phyloP scores from a whole-genome alignment of 257 asterid species.

The Leonotis leonurus region DNA sequence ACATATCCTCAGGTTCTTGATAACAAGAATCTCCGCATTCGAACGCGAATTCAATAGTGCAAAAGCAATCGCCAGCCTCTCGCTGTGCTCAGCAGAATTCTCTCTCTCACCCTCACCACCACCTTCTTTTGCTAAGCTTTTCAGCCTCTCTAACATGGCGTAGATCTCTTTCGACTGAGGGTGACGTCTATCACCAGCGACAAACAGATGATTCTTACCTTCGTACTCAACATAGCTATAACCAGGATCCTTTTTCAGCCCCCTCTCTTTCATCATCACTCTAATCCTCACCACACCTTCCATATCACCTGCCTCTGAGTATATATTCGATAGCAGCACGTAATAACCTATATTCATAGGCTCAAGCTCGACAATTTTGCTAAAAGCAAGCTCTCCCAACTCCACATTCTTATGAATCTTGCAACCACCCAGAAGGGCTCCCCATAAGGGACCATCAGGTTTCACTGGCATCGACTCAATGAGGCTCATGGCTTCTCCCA shows the following conservation, averaged over 20 bases:
- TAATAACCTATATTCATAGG: slow-evolving; percentile 79
- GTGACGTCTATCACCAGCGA: slow-evolving; percentile 69
- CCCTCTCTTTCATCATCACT: slow-evolving; percentile 62
- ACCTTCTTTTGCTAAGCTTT: slow-evolving; percentile 22
- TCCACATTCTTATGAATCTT: slow-evolving; percentile 72
- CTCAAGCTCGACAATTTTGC: slow-evolving; percentile 60
- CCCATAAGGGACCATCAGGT: slow-evolving; percentile 98
- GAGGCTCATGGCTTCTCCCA: slow-evolving; percentile 49
- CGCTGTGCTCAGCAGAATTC: slow-evolving; percentile 49
- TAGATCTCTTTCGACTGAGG: slow-evolving; percentile 45
- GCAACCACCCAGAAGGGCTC: slow-evolving; percentile 90
- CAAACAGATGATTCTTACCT: slow-evolving; percentile 60
- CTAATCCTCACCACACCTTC: slow-evolving; percentile 61
- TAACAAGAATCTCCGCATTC: slow-evolving; percentile 50
- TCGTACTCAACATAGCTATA: slow-evolving; percentile 60
- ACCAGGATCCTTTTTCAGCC: slow-evolving; percentile 78
- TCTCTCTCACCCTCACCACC: slow-evolving; percentile 14
- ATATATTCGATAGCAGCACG: slow-evolving; percentile 64
- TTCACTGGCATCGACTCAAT: slow-evolving; percentile 52
- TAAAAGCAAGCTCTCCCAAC: slow-evolving; percentile 71
- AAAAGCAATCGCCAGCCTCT: slow-evolving; percentile 79
- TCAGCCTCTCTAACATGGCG: slow-evolving; percentile 44
- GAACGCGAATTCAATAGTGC: slow-evolving; percentile 43
- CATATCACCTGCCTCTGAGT: slow-evolving; percentile 36
- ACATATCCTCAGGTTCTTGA: slow-evolving; percentile 84